These are phyloP conservation scores for Dactylella cylindrospora DNA, from an alignment of 2,329 filamentous ascomycete species.

Conservation along the genomic window DNA sequence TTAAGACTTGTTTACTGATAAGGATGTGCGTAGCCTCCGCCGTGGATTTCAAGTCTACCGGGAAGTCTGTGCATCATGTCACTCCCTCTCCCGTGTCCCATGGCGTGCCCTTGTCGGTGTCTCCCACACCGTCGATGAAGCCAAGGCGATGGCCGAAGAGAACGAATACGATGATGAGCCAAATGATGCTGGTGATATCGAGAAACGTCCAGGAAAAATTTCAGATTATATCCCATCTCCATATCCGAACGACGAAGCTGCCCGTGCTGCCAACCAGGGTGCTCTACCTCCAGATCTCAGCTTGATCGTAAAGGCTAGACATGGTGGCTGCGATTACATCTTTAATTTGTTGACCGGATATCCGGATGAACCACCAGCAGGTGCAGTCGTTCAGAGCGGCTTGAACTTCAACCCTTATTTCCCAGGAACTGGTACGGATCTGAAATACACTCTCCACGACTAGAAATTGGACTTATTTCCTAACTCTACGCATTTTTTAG, in stretches of 20 bases:
- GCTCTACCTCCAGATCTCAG: slow-evolving; percentile 95
- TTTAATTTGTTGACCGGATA: slow-evolving; percentile 96
- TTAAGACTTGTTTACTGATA: not conserved
- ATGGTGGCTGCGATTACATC: slow-evolving; percentile 98
- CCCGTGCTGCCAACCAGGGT: slow-evolving; percentile 96
- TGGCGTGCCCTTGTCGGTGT: slow-evolving; percentile 89
- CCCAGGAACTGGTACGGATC: slow-evolving; percentile 77
- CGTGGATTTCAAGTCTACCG: slow-evolving; percentile 99
- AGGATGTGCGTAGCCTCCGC: slow-evolving; percentile 68
- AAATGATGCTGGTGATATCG: slow-evolving; percentile 95
- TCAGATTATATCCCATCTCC: slow-evolving; percentile 93
- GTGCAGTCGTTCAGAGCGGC: slow-evolving; percentile 78
- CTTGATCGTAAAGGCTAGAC: slow-evolving; percentile 94
- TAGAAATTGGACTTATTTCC: not conserved
- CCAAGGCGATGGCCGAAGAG: slow-evolving; percentile 94
- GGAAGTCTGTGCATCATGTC: slow-evolving; percentile 96
- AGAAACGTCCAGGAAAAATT: slow-evolving; percentile 97
- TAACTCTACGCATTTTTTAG: slow-evolving; percentile 48
- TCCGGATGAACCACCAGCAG: slow-evolving; percentile 91
- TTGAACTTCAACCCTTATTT: slow-evolving; percentile 99
- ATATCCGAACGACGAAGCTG: slow-evolving; percentile 99
- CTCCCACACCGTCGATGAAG: slow-evolving; percentile 94
- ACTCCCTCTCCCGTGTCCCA: slow-evolving; percentile 90
- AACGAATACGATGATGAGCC: slow-evolving; percentile 98
- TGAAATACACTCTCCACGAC: slow-evolving; percentile 37